Percentiles rank a stretch among this genome's conserved stretches.
phyloP scores from a whole-genome alignment of 202 grass and related monocot genomes.

The Dendrocalamus latiflorus region DNA sequence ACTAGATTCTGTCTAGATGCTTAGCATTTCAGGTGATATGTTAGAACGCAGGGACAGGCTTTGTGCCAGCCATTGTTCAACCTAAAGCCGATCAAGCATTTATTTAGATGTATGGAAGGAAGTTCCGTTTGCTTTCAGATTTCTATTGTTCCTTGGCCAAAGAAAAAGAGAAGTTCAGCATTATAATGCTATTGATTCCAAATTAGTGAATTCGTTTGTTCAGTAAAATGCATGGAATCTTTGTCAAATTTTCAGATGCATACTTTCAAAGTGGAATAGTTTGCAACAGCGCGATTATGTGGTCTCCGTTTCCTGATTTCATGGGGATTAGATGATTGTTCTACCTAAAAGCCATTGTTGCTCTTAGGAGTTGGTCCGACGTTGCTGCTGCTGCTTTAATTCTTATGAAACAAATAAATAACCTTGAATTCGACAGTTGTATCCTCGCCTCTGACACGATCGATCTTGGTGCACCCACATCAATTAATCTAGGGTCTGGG shows the following conservation, averaged over 20 bases:
- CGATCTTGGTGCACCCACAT: no score
- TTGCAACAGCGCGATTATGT: neutral
- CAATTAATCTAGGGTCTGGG: no score
- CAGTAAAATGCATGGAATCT: neutral
- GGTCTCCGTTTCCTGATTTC: neutral
- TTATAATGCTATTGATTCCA: neutral
- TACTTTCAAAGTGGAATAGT: neutral
- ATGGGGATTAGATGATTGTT: neutral
- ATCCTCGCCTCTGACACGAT: no score
- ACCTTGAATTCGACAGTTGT: no score
- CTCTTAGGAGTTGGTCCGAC: neutral
- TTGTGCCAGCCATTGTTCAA: slow-evolving; percentile 21
- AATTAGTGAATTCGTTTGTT: neutral
- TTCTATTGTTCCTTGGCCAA: neutral
- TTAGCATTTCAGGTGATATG: slow-evolving; percentile 36
- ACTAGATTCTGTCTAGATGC: no score
- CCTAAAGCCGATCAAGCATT: slow-evolving; percentile 29
- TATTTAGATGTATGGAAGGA: no score
- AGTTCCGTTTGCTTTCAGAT: neutral
- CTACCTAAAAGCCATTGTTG: neutral
- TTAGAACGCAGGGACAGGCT: slow-evolving; percentile 28
- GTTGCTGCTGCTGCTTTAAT: neutral
- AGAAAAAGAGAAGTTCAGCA: neutral
- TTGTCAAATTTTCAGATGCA: neutral
- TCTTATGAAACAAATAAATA: no score